Percentiles rank a stretch among this genome's conserved stretches.
Evolutionary conservation across 1,284 basidiomycete genomes (phyloP).

Genomic region (Kwoniella shivajii): DNA sequence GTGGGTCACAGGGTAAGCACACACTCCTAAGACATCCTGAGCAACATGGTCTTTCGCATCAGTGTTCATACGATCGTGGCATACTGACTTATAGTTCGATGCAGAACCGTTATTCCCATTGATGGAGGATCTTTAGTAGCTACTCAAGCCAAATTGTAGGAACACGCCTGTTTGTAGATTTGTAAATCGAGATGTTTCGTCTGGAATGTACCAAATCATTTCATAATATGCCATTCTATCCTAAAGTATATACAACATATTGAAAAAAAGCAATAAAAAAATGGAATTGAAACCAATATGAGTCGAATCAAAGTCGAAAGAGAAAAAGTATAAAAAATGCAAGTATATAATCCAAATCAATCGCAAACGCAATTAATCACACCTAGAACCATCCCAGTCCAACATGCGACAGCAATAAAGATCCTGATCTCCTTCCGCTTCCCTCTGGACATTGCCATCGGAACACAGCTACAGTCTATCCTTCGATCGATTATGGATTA

Average conservation of each 20-base stretch:
- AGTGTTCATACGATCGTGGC: too few relatives aligned
- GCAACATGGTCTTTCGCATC: neutral
- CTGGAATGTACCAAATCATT: neutral
- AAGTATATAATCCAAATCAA: too few relatives aligned
- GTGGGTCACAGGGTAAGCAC: constrained; percentile 61
- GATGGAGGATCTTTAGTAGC: constrained; percentile 61
- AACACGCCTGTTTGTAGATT: neutral
- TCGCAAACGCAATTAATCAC: too few relatives aligned
- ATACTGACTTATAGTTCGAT: neutral
- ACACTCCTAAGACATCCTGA: neutral
- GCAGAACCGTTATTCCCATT: constrained; percentile 62
- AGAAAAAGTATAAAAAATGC: too few relatives aligned
- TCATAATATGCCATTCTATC: too few relatives aligned
- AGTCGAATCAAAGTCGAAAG: too few relatives aligned
- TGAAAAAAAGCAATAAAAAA: neutral
- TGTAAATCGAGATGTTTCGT: neutral
- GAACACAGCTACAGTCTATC: too few relatives aligned
- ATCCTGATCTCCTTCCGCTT: too few relatives aligned
- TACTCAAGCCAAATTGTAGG: constrained; percentile 30
- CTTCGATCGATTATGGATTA: too few relatives aligned
- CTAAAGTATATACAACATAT: constrained; percentile 4
- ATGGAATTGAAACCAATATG: neutral
- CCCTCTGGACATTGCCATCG: too few relatives aligned
- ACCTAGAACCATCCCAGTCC: too few relatives aligned
- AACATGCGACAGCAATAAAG: too few relatives aligned